Percentiles rank a stretch among this genome's conserved stretches.
Conservation (phyloP, 192 early-diverging fungal species). For the Podila clonocystis region DNA sequence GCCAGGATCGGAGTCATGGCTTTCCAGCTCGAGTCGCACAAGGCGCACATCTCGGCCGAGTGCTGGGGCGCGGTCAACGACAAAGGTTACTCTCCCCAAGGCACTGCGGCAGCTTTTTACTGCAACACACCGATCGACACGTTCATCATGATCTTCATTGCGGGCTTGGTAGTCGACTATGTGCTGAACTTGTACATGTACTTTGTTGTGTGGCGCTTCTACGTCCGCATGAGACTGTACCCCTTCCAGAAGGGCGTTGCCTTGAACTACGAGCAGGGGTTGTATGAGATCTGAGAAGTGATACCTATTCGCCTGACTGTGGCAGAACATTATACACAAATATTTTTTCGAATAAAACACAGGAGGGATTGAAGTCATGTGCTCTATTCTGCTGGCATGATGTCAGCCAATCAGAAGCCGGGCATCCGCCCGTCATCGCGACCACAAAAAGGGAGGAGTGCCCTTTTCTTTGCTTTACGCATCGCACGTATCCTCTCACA, state of each 20-base stretch:
- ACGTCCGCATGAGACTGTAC: constrained; percentile 47
- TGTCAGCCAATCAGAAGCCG: background rate
- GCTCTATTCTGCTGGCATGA: background rate
- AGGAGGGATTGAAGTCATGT: background rate
- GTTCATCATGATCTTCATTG: constrained; percentile 43
- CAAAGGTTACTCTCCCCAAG: constrained; percentile 38
- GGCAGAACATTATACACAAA: too few species aligned
- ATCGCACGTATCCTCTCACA: background rate
- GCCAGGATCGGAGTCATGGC: constrained; percentile 46
- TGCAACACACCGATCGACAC: constrained; percentile 41
- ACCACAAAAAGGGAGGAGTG: background rate
- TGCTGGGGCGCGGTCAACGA: constrained; percentile 45
- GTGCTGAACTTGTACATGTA: constrained; percentile 47
- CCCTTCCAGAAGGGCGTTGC: constrained; percentile 40
- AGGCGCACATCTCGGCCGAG: constrained; percentile 23
- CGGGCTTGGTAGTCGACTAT: constrained; percentile 39
- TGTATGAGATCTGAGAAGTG: constrained; percentile 23
- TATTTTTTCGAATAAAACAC: background rate
- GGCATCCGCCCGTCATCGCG: background rate
- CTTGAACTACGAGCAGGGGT: constrained; percentile 32
- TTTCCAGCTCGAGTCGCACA: constrained; percentile 36
- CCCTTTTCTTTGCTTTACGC: background rate
- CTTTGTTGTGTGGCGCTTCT: constrained; percentile 51
- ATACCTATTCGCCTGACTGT: too few species aligned
- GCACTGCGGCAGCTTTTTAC: constrained; percentile 42